phyloP scores from a whole-genome alignment of 495 filamentous ascomycete genomes.

The Evernia prunastri region DNA sequence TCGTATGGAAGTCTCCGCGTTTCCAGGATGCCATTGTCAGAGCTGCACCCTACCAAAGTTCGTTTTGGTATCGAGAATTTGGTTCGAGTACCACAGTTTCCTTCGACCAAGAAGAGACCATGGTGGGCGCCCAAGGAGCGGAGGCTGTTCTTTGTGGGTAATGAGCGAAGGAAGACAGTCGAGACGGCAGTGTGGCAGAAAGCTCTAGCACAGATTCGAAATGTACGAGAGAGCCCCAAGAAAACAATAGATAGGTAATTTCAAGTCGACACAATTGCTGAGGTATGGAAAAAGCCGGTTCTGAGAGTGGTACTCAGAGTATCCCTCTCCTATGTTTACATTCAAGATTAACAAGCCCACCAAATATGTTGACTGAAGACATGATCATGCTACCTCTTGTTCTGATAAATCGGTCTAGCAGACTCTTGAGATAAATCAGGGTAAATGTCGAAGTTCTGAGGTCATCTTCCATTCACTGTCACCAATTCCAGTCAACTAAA shows the following conservation, averaged over 20 bases:
- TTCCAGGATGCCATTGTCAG: constrained; percentile 40
- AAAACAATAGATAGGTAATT: background rate
- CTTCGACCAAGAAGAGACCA: constrained; percentile 21
- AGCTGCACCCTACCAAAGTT: constrained; percentile 40
- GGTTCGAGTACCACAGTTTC: constrained; percentile 26
- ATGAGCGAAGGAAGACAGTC: constrained; percentile 14
- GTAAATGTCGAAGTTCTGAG: background rate
- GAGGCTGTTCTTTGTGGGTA: constrained; percentile 21
- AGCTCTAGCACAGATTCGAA: constrained; percentile 17
- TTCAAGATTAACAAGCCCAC: background rate
- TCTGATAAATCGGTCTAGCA: background rate
- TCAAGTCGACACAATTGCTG: too few relatives aligned
- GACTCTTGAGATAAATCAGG: background rate
- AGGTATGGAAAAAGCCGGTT: background rate
- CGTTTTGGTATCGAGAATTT: constrained; percentile 49
- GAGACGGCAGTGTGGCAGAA: constrained; percentile 22
- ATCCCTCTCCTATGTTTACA: background rate
- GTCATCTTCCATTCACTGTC: background rate
- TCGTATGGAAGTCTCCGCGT: constrained; percentile 51
- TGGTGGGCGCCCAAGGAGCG: constrained; percentile 29
- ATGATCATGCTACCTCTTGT: background rate
- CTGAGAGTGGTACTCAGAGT: background rate
- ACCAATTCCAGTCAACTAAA: background rate
- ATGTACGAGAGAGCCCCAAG: background rate
- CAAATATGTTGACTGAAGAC: background rate